These are phyloP conservation scores for Colletotrichum orchidophilum DNA, from an alignment of 2,329 filamentous ascomycete genomes.

Conservation along the genomic window DNA sequence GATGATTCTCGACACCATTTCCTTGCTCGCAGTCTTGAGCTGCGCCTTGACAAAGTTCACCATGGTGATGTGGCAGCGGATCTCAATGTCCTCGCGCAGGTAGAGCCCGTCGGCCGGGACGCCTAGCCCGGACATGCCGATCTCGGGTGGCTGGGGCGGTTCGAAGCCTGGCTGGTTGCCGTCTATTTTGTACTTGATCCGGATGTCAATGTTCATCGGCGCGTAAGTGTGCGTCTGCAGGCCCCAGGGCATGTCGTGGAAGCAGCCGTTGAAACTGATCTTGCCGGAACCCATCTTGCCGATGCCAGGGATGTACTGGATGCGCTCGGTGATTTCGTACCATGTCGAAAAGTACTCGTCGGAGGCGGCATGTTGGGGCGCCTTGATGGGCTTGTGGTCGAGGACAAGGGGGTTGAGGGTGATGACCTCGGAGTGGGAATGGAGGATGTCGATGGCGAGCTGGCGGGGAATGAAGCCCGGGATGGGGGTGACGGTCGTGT, in stretches of 20 bases:
- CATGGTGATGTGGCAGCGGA: constrained; percentile 74
- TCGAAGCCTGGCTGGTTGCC: constrained; percentile 76
- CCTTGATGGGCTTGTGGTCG: constrained; percentile 69
- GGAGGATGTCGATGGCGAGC: constrained; percentile 77
- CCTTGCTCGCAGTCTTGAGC: constrained; percentile 71
- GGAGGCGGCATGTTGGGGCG: constrained; percentile 72
- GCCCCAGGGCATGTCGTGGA: constrained; percentile 78
- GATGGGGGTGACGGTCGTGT: constrained; percentile 76
- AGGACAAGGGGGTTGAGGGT: constrained; percentile 76
- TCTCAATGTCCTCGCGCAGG: constrained; percentile 75
- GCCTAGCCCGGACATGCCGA: constrained; percentile 67
- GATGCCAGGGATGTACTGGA: constrained; percentile 73
- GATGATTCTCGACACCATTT: constrained; percentile 74
- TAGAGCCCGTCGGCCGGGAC: constrained; percentile 73
- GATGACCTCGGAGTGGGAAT: constrained; percentile 76
- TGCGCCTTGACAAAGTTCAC: constrained; percentile 73
- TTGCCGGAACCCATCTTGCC: constrained; percentile 71
- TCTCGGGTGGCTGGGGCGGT: constrained; percentile 67
- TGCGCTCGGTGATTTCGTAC: constrained; percentile 77
- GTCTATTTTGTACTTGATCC: constrained; percentile 73
- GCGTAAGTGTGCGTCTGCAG: constrained; percentile 78
- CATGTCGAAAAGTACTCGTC: constrained; percentile 79
- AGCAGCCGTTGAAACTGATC: constrained; percentile 76
- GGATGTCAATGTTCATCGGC: constrained; percentile 72
- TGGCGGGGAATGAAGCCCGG: constrained; percentile 76